phyloP scores from a whole-genome alignment of 2,329 filamentous ascomycete species.

The Penicillium sp. region DNA sequence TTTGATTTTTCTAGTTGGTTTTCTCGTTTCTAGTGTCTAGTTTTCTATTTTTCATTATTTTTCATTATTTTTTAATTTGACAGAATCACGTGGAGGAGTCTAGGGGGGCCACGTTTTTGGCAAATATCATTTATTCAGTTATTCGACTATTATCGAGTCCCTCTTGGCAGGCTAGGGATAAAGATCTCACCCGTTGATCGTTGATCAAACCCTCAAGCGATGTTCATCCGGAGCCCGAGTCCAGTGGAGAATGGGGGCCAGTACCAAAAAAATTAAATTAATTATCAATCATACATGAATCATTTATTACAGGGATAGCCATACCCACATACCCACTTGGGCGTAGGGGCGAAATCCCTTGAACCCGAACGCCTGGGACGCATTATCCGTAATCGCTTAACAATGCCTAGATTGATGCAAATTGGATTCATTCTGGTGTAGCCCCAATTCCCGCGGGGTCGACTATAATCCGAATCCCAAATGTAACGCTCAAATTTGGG shows the following conservation, averaged over 20 bases:
- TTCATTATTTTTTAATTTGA: not conserved
- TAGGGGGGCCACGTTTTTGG: not conserved
- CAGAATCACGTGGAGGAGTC: not conserved
- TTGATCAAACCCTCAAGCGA: conserved; percentile 3
- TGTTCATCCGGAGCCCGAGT: conserved; percentile 10
- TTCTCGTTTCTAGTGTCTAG: not conserved
- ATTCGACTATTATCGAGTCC: not conserved
- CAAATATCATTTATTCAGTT: not conserved
- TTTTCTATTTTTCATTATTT: not conserved
- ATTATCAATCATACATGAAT: not conserved
- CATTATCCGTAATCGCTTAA: not conserved
- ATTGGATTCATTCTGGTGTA: not conserved
- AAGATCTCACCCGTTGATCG: conserved; percentile 27
- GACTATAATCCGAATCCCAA: not conserved
- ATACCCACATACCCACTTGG: not conserved
- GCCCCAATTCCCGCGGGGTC: not conserved
- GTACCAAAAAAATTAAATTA: not conserved
- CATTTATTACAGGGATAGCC: not conserved
- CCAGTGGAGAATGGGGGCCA: not conserved
- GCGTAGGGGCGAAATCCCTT: not conserved
- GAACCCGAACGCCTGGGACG: not conserved
- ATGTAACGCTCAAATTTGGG: not conserved
- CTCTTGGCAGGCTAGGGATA: conserved; percentile 29
- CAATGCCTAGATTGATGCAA: not conserved
- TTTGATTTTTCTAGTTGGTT: not conserved